Evolutionary conservation across 495 filamentous ascomycete species (phyloP), one percentile per base, ranked within the genome.

Genomic region (Hyaloscypha hepaticicola): DNA sequence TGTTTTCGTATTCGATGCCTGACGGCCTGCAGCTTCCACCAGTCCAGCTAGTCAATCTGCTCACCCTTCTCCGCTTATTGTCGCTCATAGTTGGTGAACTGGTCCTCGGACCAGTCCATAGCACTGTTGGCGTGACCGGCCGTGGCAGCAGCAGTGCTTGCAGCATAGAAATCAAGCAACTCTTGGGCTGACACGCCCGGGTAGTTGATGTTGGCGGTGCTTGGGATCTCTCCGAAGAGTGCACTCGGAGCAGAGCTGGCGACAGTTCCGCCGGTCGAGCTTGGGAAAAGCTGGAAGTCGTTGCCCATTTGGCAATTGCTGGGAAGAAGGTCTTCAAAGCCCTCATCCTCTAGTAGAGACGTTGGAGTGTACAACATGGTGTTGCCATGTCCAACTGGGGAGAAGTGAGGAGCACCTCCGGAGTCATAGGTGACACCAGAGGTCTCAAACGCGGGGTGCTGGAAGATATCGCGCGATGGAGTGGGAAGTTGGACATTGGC

Each of bases 301-400:
- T 29, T 51, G 19, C 28, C 49, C 34, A 63, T 28, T 16, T 66
- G 51, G 61, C 56, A 60, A 29, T 66, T 65, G 60, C 50, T 55
- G 25, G 66, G 66, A n/a, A 62, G 28, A 34, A 69, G 66, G 45
- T 70, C 66, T 19, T 73, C 71, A 45, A 73, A 73, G 5, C 71
- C 68, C 38, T 73, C 71, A 45, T 73, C 71, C 41, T 70, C 68
- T 1, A 50, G 62, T 26, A 72, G 61, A n/a, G 83, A 86, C 5
- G 77, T 78, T 3, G 87, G 87, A 0, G 87, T 87, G 72, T 81
- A 88, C 51, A 90, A 79, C 80, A 88, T 85, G 12, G 82, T 70
- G 55, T 87, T 85, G 22, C 81, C 85, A 66, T 89, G 87, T 1
- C 82, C 87, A 51, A 78, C 76, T 34, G 85, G 84, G 14, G 87